Percentiles rank a stretch among this genome's conserved stretches.
Conservation (phyloP, 2,329 filamentous ascomycete genomes). For the Elsinoe australis region DNA sequence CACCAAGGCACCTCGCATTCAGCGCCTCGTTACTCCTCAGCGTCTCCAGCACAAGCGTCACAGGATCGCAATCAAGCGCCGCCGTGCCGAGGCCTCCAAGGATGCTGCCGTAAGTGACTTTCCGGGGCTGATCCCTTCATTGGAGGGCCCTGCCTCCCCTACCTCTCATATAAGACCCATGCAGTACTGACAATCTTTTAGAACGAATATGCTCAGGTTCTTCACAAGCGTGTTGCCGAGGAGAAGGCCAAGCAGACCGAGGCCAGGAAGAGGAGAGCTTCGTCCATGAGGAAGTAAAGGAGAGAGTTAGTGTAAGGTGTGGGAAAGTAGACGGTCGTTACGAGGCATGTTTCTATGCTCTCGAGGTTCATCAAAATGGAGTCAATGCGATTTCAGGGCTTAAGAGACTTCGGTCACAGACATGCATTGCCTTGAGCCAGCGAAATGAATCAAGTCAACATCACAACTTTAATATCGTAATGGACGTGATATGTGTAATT, state of each 20-base stretch:
- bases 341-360: neutral
- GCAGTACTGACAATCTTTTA: conserved; percentile 41
- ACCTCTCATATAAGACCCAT: too few relatives aligned
- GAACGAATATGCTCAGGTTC: conserved; percentile 94
- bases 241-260: conserved; percentile 91
- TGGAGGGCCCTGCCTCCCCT: too few relatives aligned
- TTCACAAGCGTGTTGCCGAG: conserved; percentile 95
- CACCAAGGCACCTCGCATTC: conserved; percentile 99
- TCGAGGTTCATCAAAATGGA: conserved; percentile 15
- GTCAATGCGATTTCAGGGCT: conserved; percentile 3
- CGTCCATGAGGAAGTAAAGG: conserved; percentile 91
- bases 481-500: too few relatives aligned
- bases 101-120: conserved; percentile 91
- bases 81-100: conserved; percentile 93
- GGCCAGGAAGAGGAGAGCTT: conserved; percentile 92
- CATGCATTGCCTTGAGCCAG: conserved; percentile 14
- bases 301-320: too few relatives aligned
- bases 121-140: too few relatives aligned
- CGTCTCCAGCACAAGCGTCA: conserved; percentile 99
- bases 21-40: conserved; percentile 98
- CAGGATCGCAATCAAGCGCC: conserved; percentile 95
- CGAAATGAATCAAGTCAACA: conserved; percentile 11
- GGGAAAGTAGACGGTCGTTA: too few relatives aligned
- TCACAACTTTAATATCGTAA: too few relatives aligned
- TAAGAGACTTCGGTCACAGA: conserved; percentile 7